These are phyloP conservation scores for Ottelia alismoides DNA, from an alignment of 106 monocot genomes.

Conservation along the genomic window DNA sequence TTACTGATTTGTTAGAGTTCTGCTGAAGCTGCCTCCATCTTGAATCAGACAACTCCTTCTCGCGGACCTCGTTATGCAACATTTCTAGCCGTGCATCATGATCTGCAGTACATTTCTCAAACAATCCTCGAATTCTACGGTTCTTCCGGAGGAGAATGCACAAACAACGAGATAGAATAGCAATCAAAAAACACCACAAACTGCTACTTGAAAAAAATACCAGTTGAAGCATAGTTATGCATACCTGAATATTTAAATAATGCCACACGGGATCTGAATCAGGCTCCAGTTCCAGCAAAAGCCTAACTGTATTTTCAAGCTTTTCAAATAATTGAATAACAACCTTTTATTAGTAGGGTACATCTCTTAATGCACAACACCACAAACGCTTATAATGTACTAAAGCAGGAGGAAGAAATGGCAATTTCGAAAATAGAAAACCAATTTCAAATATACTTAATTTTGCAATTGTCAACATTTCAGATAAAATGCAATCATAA, in stretches of 20 bases:
- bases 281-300: slow-evolving; percentile 92
- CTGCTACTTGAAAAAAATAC: not conserved
- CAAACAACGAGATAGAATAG: not conserved
- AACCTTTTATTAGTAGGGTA: too few relatives aligned
- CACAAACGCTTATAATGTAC: too few relatives aligned
- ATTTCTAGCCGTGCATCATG: slow-evolving; percentile 72
- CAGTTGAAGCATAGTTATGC: not conserved
- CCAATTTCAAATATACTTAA: too few relatives aligned
- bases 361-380: too few relatives aligned
- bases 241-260: slow-evolving; percentile 94
- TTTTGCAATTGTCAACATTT: too few relatives aligned
- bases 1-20: slow-evolving; percentile 71
- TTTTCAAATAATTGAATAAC: too few relatives aligned
- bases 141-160: slow-evolving; percentile 44
- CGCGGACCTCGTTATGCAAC: slow-evolving; percentile 62
- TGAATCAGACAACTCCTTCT: slow-evolving; percentile 64
- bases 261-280: slow-evolving; percentile 98
- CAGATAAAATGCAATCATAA: too few relatives aligned
- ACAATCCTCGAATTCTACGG: slow-evolving; percentile 69
- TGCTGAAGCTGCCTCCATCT: slow-evolving; percentile 89
- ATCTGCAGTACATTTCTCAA: slow-evolving; percentile 86
- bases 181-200: too few relatives aligned
- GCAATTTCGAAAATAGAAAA: too few relatives aligned
- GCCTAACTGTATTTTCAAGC: slow-evolving; percentile 97
- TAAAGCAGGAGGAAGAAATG: too few relatives aligned